These are phyloP conservation scores for Ophiocordyceps camponoti-rufipedis DNA, from an alignment of 2,329 filamentous ascomycete species.

Conservation along the genomic window DNA sequence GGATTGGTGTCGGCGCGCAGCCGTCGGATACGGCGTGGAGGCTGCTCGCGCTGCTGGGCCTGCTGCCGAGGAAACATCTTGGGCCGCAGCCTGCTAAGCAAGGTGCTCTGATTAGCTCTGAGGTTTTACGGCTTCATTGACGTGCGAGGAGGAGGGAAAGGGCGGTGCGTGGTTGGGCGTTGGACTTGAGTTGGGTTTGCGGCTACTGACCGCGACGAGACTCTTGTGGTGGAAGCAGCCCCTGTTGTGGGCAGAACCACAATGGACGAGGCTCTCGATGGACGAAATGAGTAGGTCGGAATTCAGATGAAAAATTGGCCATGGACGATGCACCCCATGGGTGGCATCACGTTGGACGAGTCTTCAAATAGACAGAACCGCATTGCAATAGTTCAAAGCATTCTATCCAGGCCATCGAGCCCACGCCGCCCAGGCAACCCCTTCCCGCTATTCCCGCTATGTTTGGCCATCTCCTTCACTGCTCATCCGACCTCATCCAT, in stretches of 20 bases:
- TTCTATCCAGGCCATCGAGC: background rate
- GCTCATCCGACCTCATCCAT: background rate
- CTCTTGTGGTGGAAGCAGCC: no score
- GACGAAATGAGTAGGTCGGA: no score
- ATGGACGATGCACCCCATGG: background rate
- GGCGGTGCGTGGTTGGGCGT: no score
- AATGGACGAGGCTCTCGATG: no score
- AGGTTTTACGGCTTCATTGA: background rate
- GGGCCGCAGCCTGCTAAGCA: slow-evolving; percentile 7
- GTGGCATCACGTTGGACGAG: background rate
- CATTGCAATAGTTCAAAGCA: background rate
- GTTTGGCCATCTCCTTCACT: background rate
- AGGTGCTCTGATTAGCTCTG: background rate
- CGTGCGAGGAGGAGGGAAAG: no score
- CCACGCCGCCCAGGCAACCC: background rate
- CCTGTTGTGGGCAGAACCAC: no score
- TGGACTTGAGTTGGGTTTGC: no score
- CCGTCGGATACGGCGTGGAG: slow-evolving; percentile 82
- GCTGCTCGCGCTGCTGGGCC: slow-evolving; percentile 57
- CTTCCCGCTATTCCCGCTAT: no score
- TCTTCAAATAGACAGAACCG: background rate
- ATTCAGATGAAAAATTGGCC: background rate
- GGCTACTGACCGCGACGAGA: no score
- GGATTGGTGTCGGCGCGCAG: slow-evolving; percentile 92
- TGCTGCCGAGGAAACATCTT: slow-evolving; percentile 19